Base-by-base conservation (phyloP, 1,284 basidiomycete genomes). In the Omphalotus olearius region DNA sequence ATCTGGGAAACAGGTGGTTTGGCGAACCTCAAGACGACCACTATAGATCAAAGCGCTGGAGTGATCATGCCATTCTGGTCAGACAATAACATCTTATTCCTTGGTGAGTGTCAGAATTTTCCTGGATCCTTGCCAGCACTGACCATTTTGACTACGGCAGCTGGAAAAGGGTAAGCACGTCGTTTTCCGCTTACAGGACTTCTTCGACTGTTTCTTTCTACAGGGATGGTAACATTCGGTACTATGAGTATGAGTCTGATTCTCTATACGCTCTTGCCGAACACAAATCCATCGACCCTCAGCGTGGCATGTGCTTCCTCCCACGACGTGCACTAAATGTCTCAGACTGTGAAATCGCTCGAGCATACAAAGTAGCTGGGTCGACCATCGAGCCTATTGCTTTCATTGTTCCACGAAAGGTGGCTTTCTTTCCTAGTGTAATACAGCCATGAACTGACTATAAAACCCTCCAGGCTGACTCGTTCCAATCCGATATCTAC, bases 41-140 rank as follows among this genome's bases (percentile, higher is more conserved):
- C 76, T 18, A 75, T 96, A 56, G 94, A 97, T 69, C 91, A 93
- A 66, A 89, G 87, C 51, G 83, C 92, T 20, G 95, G 96, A 45
- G 92, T 98, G 37, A 70, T 97, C 48, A 98, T 98, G 93, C 96
- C 96, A 0, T 98, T 96, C 83, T 99, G 92, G 85, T 85, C 83
- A 44, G 94, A 98, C 60, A 97, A 96, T 70, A 88, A 91, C 56
- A 85, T 98, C 52, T 75, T 98, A 54, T 98, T 98, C 82, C 79
- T 98, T 55, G 93, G 84, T 85, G 55, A 33, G 76, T 69, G 6
- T 18, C 23, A n/a, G 16, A 25, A 46, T 37, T 28, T 7, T 50
- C 44, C 41, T 45, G 4, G 20, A n/a, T 11, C n/a, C n/a, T 28
- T 47, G 10, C 14, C 51, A 35, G 23, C 46, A 30, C 52, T 35